Evolutionary conservation across 2,329 filamentous ascomycete genomes (phyloP), one percentile per base, ranked within the genome.

Genomic region (Colletotrichum acutatum): DNA sequence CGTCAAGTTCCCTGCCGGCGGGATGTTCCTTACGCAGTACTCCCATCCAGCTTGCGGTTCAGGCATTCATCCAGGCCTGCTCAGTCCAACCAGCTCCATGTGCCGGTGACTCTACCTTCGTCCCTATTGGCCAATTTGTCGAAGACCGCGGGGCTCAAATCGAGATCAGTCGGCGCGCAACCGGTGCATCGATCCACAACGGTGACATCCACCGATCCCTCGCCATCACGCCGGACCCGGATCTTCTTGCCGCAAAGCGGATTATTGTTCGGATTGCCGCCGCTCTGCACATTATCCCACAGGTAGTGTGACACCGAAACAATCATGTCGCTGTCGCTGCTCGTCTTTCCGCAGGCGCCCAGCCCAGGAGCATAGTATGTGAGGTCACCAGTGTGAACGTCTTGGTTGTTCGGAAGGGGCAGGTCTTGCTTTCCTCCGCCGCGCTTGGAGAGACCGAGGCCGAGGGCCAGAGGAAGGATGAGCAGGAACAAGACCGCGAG

Each of bases 291-390:
- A 0, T 89, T 86, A 79, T 95, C 93, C 78, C 90, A 96, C 5
- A 93, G 79, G n/a, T 86, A 78, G 77, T 92, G 89, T 2, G 91
- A 92, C 0, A 96, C 86, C 0, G 94, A 89, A 46, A 89, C 91
- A 53, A 95, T 89, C 69, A 87, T 78, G 69, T 95, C 91, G 8
- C 80, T 81, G 8, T 86, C 83, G 1, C 79, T 81, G 66, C 88
- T 90, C 1, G 82, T 85, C 37, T 87, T 81, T 5, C 93, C 94
- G 79, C 94, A 96, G 0, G 93, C 91, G 14, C 94, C 93, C 4
- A 94, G 85, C 4, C 82, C 85, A 0, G 92, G 89, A 22, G 84
- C 83, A 80, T 93, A 95, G 83, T 91, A 95, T 0, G 92, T 94
- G 46, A 71, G 32, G 22, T 71, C 63, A 19, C 68, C 68, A 8